These are phyloP conservation scores for Bruguiera parviflora DNA, from an alignment of 345 rosid genomes.

Conservation along the genomic window DNA sequence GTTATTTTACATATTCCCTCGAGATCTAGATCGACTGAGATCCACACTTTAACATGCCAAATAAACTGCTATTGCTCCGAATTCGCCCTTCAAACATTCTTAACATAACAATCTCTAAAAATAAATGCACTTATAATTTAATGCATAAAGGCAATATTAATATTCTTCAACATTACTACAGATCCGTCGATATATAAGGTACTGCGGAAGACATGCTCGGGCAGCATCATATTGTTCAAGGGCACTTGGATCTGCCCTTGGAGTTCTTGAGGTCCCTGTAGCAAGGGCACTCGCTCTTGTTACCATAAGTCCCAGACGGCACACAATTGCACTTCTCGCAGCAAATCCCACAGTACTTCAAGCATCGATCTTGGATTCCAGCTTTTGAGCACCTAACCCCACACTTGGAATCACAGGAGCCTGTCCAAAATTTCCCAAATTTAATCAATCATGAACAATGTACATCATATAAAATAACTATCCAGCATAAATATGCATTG, in stretches of 20 bases:
- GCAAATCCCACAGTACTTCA: constrained; percentile 76
- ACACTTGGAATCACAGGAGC: constrained; percentile 29
- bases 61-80: too few relatives aligned
- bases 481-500: neutral
- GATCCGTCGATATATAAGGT: too few relatives aligned
- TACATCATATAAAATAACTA: neutral
- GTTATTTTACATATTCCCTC: too few relatives aligned
- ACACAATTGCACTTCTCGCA: constrained; percentile 72
- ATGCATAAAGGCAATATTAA: too few relatives aligned
- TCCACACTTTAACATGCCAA: too few relatives aligned
- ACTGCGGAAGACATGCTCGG: too few relatives aligned
- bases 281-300: constrained; percentile 81
- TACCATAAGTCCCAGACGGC: constrained; percentile 77
- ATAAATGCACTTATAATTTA: too few relatives aligned
- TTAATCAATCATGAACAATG: too few relatives aligned
- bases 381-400: constrained; percentile 69
- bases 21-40: too few relatives aligned
- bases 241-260: constrained; percentile 72
- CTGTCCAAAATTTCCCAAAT: neutral
- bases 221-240: constrained; percentile 28
- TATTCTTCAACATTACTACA: too few relatives aligned
- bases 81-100: too few relatives aligned
- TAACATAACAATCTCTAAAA: too few relatives aligned
- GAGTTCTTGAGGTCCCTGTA: constrained; percentile 64
- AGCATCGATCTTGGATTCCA: constrained; percentile 54